Base-by-base conservation (phyloP, 768 basidiomycete genomes). In the Lactifluus subvellereus region DNA sequence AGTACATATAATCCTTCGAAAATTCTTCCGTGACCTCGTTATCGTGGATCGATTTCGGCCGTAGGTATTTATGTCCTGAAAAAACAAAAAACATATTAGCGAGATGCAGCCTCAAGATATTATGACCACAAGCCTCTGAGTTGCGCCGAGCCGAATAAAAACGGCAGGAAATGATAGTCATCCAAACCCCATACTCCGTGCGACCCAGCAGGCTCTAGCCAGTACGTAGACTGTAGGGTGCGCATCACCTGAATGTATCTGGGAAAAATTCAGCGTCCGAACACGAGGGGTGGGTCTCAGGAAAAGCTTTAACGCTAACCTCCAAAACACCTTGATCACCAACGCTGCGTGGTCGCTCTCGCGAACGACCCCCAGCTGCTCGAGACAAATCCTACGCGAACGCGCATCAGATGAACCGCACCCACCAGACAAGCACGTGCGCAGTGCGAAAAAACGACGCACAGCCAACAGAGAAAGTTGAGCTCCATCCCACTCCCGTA, bases 401-500 rank as follows among this genome's bases (percentile, higher is more conserved):
- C 27, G 27, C 27, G 27, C 27, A 27, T 27, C 27, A 27, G 27
- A 2, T 27, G 27, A 27, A 27, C 27, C 27, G 27, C 27, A 27
- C 27, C 27, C 27, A 27, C 27, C 27, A 27, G 27, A 27, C 27
- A n/a, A 45, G 8, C 20, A 47, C 5, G 9, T 10, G 3, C 0
- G 59, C n/a, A 18, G 14, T 37, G 3, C 66, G 11, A 63, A 33
- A 37, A 49, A 30, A 7, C 27, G 27, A 1, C 92, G 67, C 72
- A 97, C 95, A 98, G 71, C 94, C 94, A 98, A 70, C 95, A 98
- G 3, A 98, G 63, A 70, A 98, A 99, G 74, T 98, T 96, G 49
- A 98, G 80, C 71, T 99, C 97, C 96, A 98, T 98, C 14, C 97
- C 97, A 69, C 94, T 97, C n/a, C 97, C 97, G 74, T 99, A 99